These are phyloP conservation scores for Botrytis sinoallii DNA, from an alignment of 2,329 filamentous ascomycete genomes.

Conservation along the genomic window DNA sequence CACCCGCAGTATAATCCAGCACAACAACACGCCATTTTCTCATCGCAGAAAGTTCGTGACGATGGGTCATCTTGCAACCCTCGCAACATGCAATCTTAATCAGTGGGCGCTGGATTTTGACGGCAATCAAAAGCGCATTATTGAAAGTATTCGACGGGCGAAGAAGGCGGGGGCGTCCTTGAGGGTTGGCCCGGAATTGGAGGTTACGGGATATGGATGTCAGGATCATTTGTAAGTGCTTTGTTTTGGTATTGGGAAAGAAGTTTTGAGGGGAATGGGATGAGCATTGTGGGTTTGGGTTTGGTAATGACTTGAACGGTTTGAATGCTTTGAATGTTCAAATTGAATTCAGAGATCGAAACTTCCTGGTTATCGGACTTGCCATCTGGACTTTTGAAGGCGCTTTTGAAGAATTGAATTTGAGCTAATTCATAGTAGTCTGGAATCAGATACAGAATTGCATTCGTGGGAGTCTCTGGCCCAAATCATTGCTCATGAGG, in stretches of 20 bases:
- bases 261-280: neutral
- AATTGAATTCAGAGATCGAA: neutral
- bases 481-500: slow-evolving; percentile 57
- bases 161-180: slow-evolving; percentile 54
- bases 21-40: neutral
- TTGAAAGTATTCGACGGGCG: slow-evolving; percentile 53
- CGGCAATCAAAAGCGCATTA: slow-evolving; percentile 47
- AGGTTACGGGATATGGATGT: slow-evolving; percentile 51
- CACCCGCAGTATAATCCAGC: neutral
- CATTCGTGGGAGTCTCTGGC: slow-evolving; percentile 45
- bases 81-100: slow-evolving; percentile 16
- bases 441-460: slow-evolving; percentile 49
- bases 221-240: slow-evolving; percentile 49
- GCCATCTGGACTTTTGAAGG: neutral
- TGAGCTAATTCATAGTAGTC: slow-evolving; percentile 22
- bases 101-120: slow-evolving; percentile 20
- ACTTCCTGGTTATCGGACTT: neutral
- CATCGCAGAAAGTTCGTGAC: neutral
- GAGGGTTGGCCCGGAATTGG: slow-evolving; percentile 49
- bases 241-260: rapidly evolving
- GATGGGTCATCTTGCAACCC: slow-evolving; percentile 17
- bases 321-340: neutral
- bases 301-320: neutral
- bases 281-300: neutral
- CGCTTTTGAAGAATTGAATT: neutral